Evolutionary conservation across 306 rosid genomes (phyloP).

Genomic region (Begonia masoniana): DNA sequence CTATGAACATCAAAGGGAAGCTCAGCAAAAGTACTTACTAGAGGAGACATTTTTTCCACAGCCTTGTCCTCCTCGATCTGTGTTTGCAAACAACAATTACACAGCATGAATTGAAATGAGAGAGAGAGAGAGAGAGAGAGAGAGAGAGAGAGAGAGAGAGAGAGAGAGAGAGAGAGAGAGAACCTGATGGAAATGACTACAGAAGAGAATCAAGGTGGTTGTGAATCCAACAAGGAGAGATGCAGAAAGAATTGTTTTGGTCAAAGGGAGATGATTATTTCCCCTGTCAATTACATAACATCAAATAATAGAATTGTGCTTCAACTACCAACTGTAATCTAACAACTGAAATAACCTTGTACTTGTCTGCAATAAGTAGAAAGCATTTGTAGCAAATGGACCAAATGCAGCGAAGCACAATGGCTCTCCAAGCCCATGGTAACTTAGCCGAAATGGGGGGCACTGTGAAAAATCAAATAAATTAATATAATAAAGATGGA

Average conservation of each 20-base stretch:
- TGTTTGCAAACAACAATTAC: conserved; percentile 4
- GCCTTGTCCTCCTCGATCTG: conserved; percentile 69
- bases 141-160: background rate
- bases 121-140: background rate
- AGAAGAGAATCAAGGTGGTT: conserved; percentile 73
- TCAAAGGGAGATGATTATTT: conserved; percentile 31
- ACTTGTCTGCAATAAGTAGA: conserved; percentile 69
- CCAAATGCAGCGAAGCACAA: conserved; percentile 92
- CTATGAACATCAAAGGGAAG: conserved; percentile 2
- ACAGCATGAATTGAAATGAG: background rate
- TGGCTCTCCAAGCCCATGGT: conserved; percentile 84
- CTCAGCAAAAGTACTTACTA: conserved; percentile 31
- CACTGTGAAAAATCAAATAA: conserved; percentile 26
- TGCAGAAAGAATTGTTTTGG: conserved; percentile 48
- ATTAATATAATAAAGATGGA: no score
- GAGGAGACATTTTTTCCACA: conserved; percentile 81
- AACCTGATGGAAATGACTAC: conserved; percentile 96
- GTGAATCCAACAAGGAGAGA: conserved; percentile 79
- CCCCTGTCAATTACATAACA: conserved; percentile 29
- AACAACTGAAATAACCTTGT: conserved; percentile 34
- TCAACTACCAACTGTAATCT: background rate
- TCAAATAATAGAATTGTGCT: background rate
- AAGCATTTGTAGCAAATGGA: conserved; percentile 73
- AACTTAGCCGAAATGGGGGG: conserved; percentile 89
- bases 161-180: background rate